These are phyloP conservation scores for Xylaria sp. DNA, from an alignment of 2,329 filamentous ascomycete genomes.

Conservation along the genomic window DNA sequence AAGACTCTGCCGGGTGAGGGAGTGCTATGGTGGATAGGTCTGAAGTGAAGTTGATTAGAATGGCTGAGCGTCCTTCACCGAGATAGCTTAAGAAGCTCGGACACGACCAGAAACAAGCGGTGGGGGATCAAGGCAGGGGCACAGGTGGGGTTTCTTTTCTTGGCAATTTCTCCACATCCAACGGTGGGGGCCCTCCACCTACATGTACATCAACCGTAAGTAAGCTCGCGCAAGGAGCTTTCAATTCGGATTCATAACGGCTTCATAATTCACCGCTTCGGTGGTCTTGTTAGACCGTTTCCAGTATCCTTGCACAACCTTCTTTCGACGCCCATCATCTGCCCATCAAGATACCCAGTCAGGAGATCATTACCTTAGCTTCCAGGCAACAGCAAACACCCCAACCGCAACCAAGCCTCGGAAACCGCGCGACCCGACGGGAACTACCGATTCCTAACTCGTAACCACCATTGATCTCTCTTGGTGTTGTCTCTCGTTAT, in stretches of 20 bases:
- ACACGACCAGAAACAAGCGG: conserved; percentile 19
- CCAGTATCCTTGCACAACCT: background rate
- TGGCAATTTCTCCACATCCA: background rate
- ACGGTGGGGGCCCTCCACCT: background rate
- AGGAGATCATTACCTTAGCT: background rate
- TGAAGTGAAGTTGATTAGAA: conserved; percentile 10
- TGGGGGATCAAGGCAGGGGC: conserved; percentile 6
- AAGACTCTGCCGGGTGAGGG: background rate
- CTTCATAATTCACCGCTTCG: conserved; percentile 12
- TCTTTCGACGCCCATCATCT: background rate
- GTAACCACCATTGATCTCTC: no score
- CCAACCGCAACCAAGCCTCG: background rate
- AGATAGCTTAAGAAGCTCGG: background rate
- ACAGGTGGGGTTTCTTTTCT: background rate
- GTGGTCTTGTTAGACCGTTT: background rate
- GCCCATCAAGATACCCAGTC: background rate
- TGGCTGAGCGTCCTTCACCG: conserved; percentile 5
- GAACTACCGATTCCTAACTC: background rate
- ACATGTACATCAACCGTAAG: no score
- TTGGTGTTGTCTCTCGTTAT: no score
- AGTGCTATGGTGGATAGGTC: background rate
- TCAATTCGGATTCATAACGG: no score
- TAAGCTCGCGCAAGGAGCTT: no score
- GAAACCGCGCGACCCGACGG: conserved; percentile 4
- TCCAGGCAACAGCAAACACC: conserved; percentile 1